phyloP scores from a whole-genome alignment of 768 basidiomycete genomes.

The Phaeotremella skinneri region DNA sequence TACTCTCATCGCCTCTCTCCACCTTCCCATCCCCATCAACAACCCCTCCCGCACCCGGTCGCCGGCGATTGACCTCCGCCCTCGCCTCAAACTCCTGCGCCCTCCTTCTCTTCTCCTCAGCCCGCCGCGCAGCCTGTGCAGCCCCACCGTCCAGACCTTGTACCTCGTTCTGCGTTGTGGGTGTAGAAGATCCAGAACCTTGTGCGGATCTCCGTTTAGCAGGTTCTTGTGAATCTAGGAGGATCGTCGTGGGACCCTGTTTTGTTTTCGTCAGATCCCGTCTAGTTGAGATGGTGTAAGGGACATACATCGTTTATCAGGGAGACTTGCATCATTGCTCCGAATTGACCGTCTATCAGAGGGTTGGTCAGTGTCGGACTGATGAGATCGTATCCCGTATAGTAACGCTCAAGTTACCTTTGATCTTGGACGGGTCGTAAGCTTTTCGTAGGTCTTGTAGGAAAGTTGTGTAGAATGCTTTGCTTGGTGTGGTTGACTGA shows the following conservation, averaged over 20 bases:
- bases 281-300: not conserved
- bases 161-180: not conserved
- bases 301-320: slow-evolving; percentile 76
- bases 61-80: not conserved
- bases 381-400: not conserved
- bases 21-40: not conserved
- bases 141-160: not conserved
- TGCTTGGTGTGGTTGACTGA: slow-evolving; percentile 67
- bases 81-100: not conserved
- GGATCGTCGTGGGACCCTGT: slow-evolving; percentile 46
- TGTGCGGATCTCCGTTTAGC: not conserved
- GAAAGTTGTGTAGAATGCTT: slow-evolving; percentile 69
- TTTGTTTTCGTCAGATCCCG: not conserved
- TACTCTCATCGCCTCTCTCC: not conserved
- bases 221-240: slow-evolving; percentile 31
- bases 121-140: not conserved
- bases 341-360: slow-evolving; percentile 77
- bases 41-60: not conserved
- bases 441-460: slow-evolving; percentile 63
- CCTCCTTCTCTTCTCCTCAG: not conserved
- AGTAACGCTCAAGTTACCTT: slow-evolving; percentile 59
- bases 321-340: slow-evolving; percentile 92
- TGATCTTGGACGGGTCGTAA: slow-evolving; percentile 73
- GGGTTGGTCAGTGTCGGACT: not conserved
- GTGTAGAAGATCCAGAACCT: not conserved